Conservation (phyloP, 306 rosid genomes). For the Malus asiatica region DNA sequence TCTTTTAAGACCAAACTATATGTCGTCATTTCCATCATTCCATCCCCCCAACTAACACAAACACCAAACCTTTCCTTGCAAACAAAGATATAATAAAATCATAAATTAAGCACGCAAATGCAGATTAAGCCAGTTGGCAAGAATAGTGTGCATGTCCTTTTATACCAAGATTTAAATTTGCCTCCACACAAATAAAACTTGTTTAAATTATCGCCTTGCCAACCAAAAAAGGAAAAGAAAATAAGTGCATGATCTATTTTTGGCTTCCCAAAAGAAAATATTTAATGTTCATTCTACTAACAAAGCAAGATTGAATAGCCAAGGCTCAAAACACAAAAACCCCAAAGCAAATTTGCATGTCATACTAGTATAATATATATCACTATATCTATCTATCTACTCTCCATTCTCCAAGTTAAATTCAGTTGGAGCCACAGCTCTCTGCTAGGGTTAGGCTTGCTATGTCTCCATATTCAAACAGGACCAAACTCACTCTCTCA, state of each 20-base stretch:
- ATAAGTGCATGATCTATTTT: neutral
- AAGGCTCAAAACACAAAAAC: neutral
- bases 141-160: fast-evolving
- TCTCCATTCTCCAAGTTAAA: slow-evolving; percentile 5
- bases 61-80: neutral
- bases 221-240: too few species aligned
- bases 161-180: too few species aligned
- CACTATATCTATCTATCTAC: slow-evolving; percentile 10
- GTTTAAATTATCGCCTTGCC: neutral
- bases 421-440: slow-evolving; percentile 5
- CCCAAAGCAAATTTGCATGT: slow-evolving; percentile 4
- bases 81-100: neutral
- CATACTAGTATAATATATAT: slow-evolving; percentile 9
- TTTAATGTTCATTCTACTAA: neutral
- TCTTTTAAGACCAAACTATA: neutral
- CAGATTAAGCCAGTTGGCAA: neutral
- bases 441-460: slow-evolving; percentile 4
- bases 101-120: neutral
- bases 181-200: neutral
- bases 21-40: neutral
- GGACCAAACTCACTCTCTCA: neutral
- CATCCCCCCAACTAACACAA: neutral
- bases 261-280: neutral
- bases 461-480: neutral
- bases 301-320: slow-evolving; percentile 13